Evolutionary conservation across 495 filamentous ascomycete genomes (phyloP).

Genomic region (Penicillium ucsense): DNA sequence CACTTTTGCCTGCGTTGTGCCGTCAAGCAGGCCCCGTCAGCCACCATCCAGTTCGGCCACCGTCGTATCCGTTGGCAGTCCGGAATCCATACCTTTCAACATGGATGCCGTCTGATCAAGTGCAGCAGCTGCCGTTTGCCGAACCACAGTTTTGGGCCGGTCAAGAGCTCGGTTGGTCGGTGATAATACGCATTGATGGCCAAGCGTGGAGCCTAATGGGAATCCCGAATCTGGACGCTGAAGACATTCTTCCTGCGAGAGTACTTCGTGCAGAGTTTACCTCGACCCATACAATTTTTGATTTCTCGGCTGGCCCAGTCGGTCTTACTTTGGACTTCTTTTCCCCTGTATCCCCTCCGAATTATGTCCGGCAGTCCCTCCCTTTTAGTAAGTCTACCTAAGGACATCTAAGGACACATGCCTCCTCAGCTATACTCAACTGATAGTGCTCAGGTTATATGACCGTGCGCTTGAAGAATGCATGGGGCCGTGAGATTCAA

Average conservation of each 20-base stretch:
- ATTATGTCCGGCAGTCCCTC: conserved; percentile 71
- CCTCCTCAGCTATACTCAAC: background rate
- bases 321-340: conserved; percentile 50
- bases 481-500: conserved; percentile 26
- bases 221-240: conserved; percentile 15
- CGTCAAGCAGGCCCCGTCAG: conserved; percentile 7
- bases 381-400: conserved; percentile 47
- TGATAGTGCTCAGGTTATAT: conserved; percentile 44
- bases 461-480: conserved; percentile 45
- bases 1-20: conserved; percentile 10
- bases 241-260: conserved; percentile 22
- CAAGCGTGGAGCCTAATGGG: conserved; percentile 41
- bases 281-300: conserved; percentile 36
- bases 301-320: conserved; percentile 31
- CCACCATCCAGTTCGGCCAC: conserved; percentile 25
- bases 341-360: conserved; percentile 78
- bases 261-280: conserved; percentile 35
- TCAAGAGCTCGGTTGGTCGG: conserved; percentile 35
- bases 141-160: conserved; percentile 43
- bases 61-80: conserved; percentile 41
- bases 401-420: background rate
- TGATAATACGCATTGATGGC: conserved; percentile 40
- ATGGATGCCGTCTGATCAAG: conserved; percentile 38
- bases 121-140: conserved; percentile 28
- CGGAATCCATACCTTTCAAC: conserved; percentile 36